Conservation (phyloP, 345 rosid genomes). For the Salix viminalis region DNA sequence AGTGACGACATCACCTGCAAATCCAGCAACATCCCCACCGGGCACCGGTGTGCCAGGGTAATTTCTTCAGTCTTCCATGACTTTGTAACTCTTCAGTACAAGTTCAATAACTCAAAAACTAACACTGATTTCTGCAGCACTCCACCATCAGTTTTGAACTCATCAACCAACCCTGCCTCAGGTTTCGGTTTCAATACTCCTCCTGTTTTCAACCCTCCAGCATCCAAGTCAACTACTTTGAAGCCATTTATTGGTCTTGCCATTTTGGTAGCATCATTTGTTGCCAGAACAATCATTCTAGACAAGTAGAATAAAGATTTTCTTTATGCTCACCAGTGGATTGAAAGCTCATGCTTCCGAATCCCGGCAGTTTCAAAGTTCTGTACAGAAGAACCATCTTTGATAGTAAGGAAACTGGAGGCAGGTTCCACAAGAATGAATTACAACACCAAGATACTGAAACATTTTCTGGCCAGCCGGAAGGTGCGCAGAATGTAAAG, state of each 20-base stretch:
- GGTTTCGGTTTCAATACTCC: constrained; percentile 38
- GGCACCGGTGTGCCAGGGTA: constrained; percentile 47
- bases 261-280: constrained; percentile 25
- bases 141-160: constrained; percentile 48
- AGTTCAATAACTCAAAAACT: neutral
- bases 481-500: constrained; percentile 20
- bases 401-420: constrained; percentile 7
- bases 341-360: constrained; percentile 13
- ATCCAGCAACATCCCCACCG: constrained; percentile 41
- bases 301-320: constrained; percentile 18
- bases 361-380: constrained; percentile 4
- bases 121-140: constrained; percentile 14
- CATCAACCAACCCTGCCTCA: constrained; percentile 45
- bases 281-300: constrained; percentile 21
- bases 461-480: constrained; percentile 5
- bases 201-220: constrained; percentile 28
- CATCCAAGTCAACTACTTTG: constrained; percentile 30
- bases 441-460: neutral
- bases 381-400: constrained; percentile 1
- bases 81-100: neutral
- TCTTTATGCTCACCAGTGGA: constrained; percentile 16
- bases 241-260: constrained; percentile 23
- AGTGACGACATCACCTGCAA: constrained; percentile 2
- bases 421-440: constrained; percentile 3
- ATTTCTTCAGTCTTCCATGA: neutral